phyloP scores from a whole-genome alignment of 345 rosid species.

The Dipteronia dyeriana region DNA sequence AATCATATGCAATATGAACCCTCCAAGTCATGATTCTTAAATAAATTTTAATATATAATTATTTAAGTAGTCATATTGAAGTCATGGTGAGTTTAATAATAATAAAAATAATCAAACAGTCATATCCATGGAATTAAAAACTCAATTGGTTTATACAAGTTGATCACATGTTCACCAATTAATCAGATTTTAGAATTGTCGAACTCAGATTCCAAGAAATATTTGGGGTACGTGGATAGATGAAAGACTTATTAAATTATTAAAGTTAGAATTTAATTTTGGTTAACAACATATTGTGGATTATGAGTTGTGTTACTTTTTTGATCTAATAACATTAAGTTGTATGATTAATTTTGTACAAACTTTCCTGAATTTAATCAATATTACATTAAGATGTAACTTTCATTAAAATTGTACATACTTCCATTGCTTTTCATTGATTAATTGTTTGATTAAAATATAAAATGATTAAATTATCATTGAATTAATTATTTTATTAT shows the following conservation, averaged over 20 bases:
- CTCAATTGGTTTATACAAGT: constrained; percentile 33
- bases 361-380: too few relatives aligned
- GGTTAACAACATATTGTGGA: not conserved
- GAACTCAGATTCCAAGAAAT: constrained; percentile 33
- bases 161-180: constrained; percentile 17
- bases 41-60: constrained; percentile 14
- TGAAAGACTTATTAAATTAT: not conserved
- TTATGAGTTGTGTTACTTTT: not conserved
- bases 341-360: too few relatives aligned
- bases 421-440: too few relatives aligned
- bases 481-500: too few relatives aligned
- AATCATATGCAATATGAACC: not conserved
- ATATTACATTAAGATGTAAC: too few relatives aligned
- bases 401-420: too few relatives aligned
- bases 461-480: too few relatives aligned
- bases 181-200: constrained; percentile 3
- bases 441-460: too few relatives aligned
- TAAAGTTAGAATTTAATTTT: not conserved
- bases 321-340: too few relatives aligned
- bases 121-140: constrained; percentile 18
- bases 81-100: constrained; percentile 36
- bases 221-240: not conserved
- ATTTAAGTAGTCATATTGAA: constrained; percentile 24
- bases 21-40: not conserved
- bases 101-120: constrained; percentile 13